Base-by-base conservation (phyloP, 176 grass and related monocot species). In the Elymus sibiricus region DNA sequence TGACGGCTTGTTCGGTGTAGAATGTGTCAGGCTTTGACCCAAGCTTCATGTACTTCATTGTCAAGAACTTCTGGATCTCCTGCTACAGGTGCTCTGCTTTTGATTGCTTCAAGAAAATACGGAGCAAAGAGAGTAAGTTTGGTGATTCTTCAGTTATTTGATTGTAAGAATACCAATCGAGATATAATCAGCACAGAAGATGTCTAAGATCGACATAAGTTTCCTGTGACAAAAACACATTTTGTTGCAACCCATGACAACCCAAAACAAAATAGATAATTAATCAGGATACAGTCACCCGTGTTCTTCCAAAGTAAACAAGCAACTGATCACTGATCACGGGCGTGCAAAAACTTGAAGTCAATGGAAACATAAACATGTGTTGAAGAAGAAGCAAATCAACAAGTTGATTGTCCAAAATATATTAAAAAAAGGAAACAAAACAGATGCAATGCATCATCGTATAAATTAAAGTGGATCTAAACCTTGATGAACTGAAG, bases 21-120 rank as follows among this genome's bases (percentile, higher is more conserved):
- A 98, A 98, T 66, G 84, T 98, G 77, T 98, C 93, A 28, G 96
- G 93, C 79, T 98, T 98, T 28, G 90, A 86, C 73, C 96, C 96
- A 79, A 98, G 93, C 86, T 98, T 95, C 96, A 98, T 94, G 68
- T 91, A 95, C 90, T 98, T 98, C 96, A 98, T 98, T 53, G 86
- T 82, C 67, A 79, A 76, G 26, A 24, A 83, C 25, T 69, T 51
- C 16, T 90, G 66, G 19, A 34, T 63, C 47, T 83, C 67, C 56
- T 83, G 40, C 44, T 56, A 88, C 82, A 27, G 11, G 9, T 42
- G 38, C 14, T 88, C 56, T 78, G 59, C 11, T 56, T 46, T 90
- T 63, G 76, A 61, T 44, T 49, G 14, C 78, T 77, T 65, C 55
- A 12, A n/a, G 22, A 67, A 72, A 49, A 44, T 74, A 34, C n/a